Base-by-base conservation (phyloP, 1,284 basidiomycete genomes). In the Ceratobasidium papillatum region DNA sequence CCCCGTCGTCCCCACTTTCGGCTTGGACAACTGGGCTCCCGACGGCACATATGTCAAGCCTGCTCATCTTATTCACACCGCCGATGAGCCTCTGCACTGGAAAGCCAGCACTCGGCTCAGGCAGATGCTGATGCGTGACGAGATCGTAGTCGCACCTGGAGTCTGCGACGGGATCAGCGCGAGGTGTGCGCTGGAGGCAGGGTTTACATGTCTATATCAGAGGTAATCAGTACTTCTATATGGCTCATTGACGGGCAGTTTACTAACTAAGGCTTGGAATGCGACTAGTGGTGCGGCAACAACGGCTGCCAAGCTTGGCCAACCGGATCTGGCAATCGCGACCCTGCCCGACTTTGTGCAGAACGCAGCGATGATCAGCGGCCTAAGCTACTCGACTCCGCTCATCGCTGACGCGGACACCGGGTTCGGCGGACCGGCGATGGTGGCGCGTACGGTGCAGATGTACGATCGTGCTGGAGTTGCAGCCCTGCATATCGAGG, bases 371-470 rank as follows among this genome's bases (percentile, higher is more conserved):
- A 89, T 92, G 90, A 89, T 92, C 59, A 90, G 89, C 80, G 84
- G 88, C 66, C 78, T 93, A 19, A 77, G 54, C 54, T 71, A 64
- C 32, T 74, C 27, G 32, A 45, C 8, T 59, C 76, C 77, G 0
- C 88, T 94, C 38, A 94, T 94, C 77, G 92, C 92, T 1, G 92
- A 94, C 78, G 93, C 93, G 1, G 92, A 94, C 79, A 93, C 92
- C 56, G 92, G 91, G 84, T 94, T 93, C 76, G 93, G 93, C 74
- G 91, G 90, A 1, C 90, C 92, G 3, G 87, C 88, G 1, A 93
- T 90, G 84, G 89, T 94, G 49, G 90, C 90, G 27, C 89, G 92
- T 51, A 94, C 92, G 1, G 90, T 94, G 12, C 87, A 84, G 27
- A 87, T 91, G 80, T 94, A 94, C 78, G 87, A 85, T 25, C 86